Percentiles rank a stretch among this genome's conserved stretches.
phyloP scores from a whole-genome alignment of 768 basidiomycete genomes.

The Mycena maculata region DNA sequence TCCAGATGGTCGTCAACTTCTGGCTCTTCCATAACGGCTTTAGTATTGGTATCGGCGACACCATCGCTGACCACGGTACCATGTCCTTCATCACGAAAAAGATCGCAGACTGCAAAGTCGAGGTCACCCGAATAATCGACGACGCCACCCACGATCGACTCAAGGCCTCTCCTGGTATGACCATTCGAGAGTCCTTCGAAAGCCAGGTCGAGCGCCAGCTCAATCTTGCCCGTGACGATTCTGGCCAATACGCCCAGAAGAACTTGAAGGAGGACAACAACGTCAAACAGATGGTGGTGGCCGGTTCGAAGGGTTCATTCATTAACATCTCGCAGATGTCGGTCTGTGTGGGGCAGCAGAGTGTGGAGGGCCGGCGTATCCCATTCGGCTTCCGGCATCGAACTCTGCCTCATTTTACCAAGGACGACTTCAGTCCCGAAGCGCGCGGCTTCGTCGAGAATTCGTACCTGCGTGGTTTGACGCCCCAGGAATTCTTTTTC shows the following conservation, averaged over 20 bases:
- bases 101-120: constrained; percentile 83
- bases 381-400: constrained; percentile 98
- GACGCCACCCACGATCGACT: constrained; percentile 88
- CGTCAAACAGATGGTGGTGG: constrained; percentile 99
- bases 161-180: constrained; percentile 96
- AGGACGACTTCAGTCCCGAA: constrained; percentile 98
- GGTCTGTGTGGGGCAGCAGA: constrained; percentile 98
- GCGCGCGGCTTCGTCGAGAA: constrained; percentile 99
- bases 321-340: constrained; percentile 99
- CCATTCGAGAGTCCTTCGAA: constrained; percentile 98
- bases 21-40: constrained; percentile 99
- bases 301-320: constrained; percentile 98
- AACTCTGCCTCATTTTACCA: constrained; percentile 95
- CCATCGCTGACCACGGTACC: constrained; percentile 90
- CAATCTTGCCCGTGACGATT: constrained; percentile 94
- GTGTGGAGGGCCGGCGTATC: constrained; percentile 97
- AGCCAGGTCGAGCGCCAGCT: constrained; percentile 90
- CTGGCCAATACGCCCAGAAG: constrained; percentile 97
- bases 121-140: constrained; percentile 83
- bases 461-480: constrained; percentile 95
- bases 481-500: constrained; percentile 99
- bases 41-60: constrained; percentile 99
- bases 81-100: constrained; percentile 89
- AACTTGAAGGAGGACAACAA: constrained; percentile 99
- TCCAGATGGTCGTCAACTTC: constrained; percentile 96